These are phyloP conservation scores for Tricholoma sp. DNA, from an alignment of 768 basidiomycete species.

Conservation along the genomic window DNA sequence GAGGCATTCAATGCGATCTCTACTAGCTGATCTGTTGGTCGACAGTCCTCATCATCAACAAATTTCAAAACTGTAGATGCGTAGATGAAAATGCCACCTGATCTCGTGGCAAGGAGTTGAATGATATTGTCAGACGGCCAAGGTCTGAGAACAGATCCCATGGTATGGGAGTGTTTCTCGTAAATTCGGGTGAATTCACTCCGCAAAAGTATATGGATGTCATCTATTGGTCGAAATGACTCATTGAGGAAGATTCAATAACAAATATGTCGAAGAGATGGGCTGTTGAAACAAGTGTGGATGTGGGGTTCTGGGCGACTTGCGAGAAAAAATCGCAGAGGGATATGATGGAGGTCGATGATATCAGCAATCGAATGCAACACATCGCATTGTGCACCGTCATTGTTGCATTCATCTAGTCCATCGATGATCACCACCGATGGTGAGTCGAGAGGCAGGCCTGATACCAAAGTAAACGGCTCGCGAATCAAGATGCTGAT, in stretches of 20 bases:
- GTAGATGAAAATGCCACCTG: background rate
- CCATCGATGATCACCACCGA: no score
- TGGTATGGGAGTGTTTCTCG: background rate
- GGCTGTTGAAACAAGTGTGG: background rate
- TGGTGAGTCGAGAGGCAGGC: no score
- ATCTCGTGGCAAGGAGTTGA: background rate
- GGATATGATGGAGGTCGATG: conserved; percentile 5
- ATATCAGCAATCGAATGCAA: conserved; percentile 6
- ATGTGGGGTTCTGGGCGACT: conserved; percentile 25
- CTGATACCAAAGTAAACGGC: no score
- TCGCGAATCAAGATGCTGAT: no score
- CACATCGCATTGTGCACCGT: no score
- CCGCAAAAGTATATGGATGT: background rate
- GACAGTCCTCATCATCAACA: background rate
- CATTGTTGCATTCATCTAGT: no score
- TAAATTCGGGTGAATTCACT: background rate
- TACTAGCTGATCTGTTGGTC: background rate
- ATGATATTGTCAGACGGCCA: background rate
- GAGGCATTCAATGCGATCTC: background rate
- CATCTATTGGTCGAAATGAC: background rate
- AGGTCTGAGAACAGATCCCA: background rate
- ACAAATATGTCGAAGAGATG: background rate
- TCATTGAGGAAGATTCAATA: background rate
- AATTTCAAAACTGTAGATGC: background rate
- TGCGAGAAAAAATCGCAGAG: conserved; percentile 19